Evolutionary conservation across 768 basidiomycete genomes (phyloP), one percentile per base, ranked within the genome.

Genomic region (Leccinum subtestaceum): DNA sequence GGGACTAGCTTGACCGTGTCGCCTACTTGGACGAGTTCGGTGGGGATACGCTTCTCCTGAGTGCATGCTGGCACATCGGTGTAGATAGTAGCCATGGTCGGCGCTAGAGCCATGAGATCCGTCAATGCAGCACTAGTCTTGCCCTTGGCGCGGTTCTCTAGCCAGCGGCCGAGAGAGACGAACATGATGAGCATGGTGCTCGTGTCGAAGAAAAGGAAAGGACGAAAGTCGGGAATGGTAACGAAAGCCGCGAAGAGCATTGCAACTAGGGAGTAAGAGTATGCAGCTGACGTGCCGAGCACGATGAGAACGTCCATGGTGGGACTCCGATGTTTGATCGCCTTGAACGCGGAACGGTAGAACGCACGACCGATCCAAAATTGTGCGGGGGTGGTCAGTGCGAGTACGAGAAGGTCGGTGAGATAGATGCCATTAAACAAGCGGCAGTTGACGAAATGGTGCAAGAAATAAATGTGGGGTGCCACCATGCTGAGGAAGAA

Each of bases 231-330:
- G 0, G 87, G 81, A 10, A 88, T 83, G 5, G 79, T 73, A 67
- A 86, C 85, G 73, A 88, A 81, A 4, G 80, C 70, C 6, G 92
- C 89, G 52, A 77, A 76, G 60, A 91, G 47, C 78, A 99, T 81
- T 49, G 82, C 75, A 60, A 84, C 74, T 25, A 94, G 60, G 1
- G 96, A 98, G 75, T 98, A 99, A 64, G 88, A 80, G 71, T 96
- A 98, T 8, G 97, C 92, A 0, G 96, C 88, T 1, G 93, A 90
- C 4, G 96, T 98, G 53, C 96, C 97, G 34, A 98, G 82, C 75
- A 95, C 91, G 68, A 99, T 85, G 48, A 99, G 89, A 43, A 98
- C 94, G 72, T 99, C 97, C 96, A 99, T 99, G 2, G 96, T 99
- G 7, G 95, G 91, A 9, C 85, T 82, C 29, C 85, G 82, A 73